Conservation (phyloP, 106 monocot species). For the Dendrobium officinale region DNA sequence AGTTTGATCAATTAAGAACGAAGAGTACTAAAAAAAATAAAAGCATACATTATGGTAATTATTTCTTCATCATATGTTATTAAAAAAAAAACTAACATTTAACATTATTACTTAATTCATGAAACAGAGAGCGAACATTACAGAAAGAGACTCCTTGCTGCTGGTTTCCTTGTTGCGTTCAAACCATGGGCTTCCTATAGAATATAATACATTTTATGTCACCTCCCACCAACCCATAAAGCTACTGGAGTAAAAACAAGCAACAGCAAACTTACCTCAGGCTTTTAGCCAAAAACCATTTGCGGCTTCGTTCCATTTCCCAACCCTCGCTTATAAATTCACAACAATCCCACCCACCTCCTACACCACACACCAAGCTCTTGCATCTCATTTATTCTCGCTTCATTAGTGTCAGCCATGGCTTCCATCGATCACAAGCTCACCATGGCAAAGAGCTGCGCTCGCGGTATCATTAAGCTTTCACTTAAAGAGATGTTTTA, state of each 20-base stretch:
- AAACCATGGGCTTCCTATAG: neutral
- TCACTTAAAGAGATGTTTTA: too few species aligned
- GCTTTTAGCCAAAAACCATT: conserved; percentile 1
- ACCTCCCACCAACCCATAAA: too few species aligned
- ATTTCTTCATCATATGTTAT: too few species aligned
- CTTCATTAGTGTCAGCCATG: neutral
- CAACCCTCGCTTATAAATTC: neutral
- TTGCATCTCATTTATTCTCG: neutral
- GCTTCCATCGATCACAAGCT: conserved; percentile 24
- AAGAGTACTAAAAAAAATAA: too few species aligned
- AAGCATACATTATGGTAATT: too few species aligned
- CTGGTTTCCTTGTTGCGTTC: neutral
- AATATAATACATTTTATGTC: neutral
- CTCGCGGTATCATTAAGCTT: conserved; percentile 22
- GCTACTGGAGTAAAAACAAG: neutral
- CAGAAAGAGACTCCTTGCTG: neutral
- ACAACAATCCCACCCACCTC: neutral
- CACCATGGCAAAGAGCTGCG: conserved; percentile 38
- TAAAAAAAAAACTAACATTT: too few species aligned
- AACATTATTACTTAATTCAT: too few species aligned
- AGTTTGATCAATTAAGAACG: too few species aligned
- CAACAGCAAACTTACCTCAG: neutral
- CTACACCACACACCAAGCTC: neutral
- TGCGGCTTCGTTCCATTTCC: neutral
- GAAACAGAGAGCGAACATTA: too few species aligned